Percentiles rank a stretch among this genome's conserved stretches.
These are phyloP conservation scores for Powellomyces hirtus DNA, from an alignment of 192 early-diverging fungal genomes.

Conservation along the genomic window DNA sequence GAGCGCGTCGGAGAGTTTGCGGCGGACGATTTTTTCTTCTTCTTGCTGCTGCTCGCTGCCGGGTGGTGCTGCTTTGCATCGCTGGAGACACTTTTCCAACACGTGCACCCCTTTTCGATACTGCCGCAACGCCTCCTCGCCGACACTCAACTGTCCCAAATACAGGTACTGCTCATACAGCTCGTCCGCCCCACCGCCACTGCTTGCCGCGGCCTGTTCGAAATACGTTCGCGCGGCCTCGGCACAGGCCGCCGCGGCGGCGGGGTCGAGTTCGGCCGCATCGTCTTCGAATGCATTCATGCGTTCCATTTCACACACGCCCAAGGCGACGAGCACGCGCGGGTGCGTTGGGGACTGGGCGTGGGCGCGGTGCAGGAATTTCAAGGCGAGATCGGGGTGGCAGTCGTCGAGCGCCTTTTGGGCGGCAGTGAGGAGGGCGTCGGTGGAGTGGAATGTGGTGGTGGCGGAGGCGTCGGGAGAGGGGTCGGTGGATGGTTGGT, in stretches of 20 bases:
- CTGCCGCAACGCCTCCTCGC: conserved; percentile 37
- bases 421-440: conserved; percentile 29
- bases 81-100: conserved; percentile 36
- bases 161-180: conserved; percentile 85
- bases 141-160: conserved; percentile 52
- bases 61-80: background rate
- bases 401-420: conserved; percentile 61
- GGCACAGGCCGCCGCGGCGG: background rate
- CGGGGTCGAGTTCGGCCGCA: conserved; percentile 25
- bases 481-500: background rate
- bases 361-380: conserved; percentile 68
- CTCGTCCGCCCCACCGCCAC: conserved; percentile 62
- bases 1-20: conserved; percentile 79
- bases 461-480: too few relatives aligned
- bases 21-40: conserved; percentile 34
- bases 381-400: conserved; percentile 68
- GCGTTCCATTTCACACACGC: conserved; percentile 75
- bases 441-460: too few relatives aligned
- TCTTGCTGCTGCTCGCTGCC: conserved; percentile 19
- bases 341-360: conserved; percentile 59
- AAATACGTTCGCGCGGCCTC: conserved; percentile 50
- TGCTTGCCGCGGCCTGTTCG: conserved; percentile 65
- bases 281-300: conserved; percentile 63
- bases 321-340: conserved; percentile 64
- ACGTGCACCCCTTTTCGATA: conserved; percentile 42